phyloP scores from a whole-genome alignment of 306 rosid genomes.

The Cicer yamashitae region DNA sequence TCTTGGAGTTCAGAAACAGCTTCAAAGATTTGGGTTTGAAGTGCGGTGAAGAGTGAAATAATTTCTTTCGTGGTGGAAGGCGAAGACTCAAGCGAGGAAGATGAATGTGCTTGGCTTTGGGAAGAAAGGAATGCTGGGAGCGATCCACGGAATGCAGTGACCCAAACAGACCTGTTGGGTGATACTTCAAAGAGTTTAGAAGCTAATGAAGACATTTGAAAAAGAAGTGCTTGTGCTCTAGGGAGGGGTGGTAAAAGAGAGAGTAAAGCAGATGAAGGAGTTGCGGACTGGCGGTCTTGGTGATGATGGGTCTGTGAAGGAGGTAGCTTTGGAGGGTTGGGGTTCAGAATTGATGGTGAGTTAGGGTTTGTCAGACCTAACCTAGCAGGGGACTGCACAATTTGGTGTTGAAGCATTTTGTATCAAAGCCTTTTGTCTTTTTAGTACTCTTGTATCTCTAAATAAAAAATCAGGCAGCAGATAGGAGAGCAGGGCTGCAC shows the following conservation, averaged over 20 bases:
- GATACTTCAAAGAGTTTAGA: slow-evolving; percentile 81
- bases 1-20: slow-evolving; percentile 94
- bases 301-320: slow-evolving; percentile 54
- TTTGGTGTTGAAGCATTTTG: slow-evolving; percentile 80
- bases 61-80: slow-evolving; percentile 77
- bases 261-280: slow-evolving; percentile 59
- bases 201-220: slow-evolving; percentile 79
- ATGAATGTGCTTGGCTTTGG: slow-evolving; percentile 51
- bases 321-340: slow-evolving; percentile 72
- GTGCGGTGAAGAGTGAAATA: slow-evolving; percentile 62
- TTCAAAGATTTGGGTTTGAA: slow-evolving; percentile 87
- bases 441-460: slow-evolving; percentile 4
- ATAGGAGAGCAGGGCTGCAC: background rate
- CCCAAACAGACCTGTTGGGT: slow-evolving; percentile 77
- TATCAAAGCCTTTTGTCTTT: background rate
- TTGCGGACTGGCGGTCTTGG: slow-evolving; percentile 47
- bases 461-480: background rate
- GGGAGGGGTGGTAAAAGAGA: slow-evolving; percentile 91
- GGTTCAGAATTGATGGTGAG: slow-evolving; percentile 75
- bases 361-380: slow-evolving; percentile 79
- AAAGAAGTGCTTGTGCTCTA: slow-evolving; percentile 81
- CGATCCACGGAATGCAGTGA: slow-evolving; percentile 75
- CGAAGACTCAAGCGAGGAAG: slow-evolving; percentile 54
- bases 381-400: slow-evolving; percentile 86
- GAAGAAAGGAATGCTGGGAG: slow-evolving; percentile 80